These are phyloP conservation scores for Pythium apleroticum DNA, from an alignment of 352 stramenopile species.

Conservation along the genomic window DNA sequence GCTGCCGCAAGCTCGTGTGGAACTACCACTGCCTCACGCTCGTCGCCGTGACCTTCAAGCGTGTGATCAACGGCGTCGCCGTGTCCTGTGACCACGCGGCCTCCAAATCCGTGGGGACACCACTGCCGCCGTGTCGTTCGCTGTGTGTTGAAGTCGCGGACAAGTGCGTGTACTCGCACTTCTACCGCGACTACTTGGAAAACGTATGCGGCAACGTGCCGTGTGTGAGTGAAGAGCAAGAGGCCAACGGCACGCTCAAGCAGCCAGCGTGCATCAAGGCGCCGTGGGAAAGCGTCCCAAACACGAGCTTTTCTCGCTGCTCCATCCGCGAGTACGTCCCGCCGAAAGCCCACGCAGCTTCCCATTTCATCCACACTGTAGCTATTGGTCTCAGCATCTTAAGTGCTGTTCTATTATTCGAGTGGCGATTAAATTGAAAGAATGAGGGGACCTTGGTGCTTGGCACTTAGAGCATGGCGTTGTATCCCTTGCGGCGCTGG, in stretches of 20 bases:
- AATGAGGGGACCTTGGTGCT: not conserved
- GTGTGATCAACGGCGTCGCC: slow-evolving; percentile 33
- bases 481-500: slow-evolving; percentile 41
- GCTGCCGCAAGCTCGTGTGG: slow-evolving; percentile 63
- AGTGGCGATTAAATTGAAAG: not conserved
- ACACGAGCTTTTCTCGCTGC: slow-evolving; percentile 55
- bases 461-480: slow-evolving; percentile 16
- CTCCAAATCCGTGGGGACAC: slow-evolving; percentile 11
- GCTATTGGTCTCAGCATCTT: not conserved
- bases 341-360: slow-evolving; percentile 21
- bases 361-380: not conserved
- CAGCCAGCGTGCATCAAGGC: slow-evolving; percentile 48
- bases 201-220: slow-evolving; percentile 65
- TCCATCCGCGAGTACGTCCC: slow-evolving; percentile 55
- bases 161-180: slow-evolving; percentile 73
- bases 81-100: slow-evolving; percentile 38
- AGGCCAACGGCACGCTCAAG: slow-evolving; percentile 29
- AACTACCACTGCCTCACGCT: slow-evolving; percentile 79
- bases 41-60: slow-evolving; percentile 48
- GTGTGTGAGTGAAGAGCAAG: slow-evolving; percentile 56
- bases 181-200: slow-evolving; percentile 62
- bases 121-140: slow-evolving; percentile 63
- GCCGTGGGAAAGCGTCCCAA: slow-evolving; percentile 45
- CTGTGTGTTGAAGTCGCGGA: slow-evolving; percentile 76
- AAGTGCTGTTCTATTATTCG: not conserved